A percentile compares a stretch with the other conserved stretches of the same genome.
Evolutionary conservation across 2,329 filamentous ascomycete genomes (phyloP).

Genomic region (Blumeriella jaapii): DNA sequence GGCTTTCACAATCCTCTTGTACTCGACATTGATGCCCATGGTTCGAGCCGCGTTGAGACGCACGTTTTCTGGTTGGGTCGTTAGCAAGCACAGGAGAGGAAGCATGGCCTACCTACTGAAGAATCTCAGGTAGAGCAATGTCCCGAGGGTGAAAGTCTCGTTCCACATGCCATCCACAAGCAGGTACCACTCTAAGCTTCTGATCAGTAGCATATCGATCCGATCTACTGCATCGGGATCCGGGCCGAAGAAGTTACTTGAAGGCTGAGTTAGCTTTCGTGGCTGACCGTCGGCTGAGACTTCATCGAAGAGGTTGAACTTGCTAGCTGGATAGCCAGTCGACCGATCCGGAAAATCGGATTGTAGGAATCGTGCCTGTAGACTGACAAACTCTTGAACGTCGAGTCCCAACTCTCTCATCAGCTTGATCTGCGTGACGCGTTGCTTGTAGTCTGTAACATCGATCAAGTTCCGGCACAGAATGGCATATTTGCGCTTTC

Average conservation of each 20-base stretch:
- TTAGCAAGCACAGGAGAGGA: constrained; percentile 9
- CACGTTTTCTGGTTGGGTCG: constrained; percentile 27
- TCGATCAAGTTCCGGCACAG: constrained; percentile 69
- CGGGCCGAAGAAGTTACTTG: constrained; percentile 58
- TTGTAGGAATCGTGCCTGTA: constrained; percentile 47
- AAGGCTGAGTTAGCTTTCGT: constrained; percentile 49
- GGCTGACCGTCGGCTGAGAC: constrained; percentile 18
- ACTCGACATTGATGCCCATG: constrained; percentile 38
- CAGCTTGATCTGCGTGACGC: constrained; percentile 57
- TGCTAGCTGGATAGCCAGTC: constrained; percentile 30
- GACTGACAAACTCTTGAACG: constrained; percentile 58
- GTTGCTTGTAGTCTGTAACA: constrained; percentile 52
- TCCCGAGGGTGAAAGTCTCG: constrained; percentile 56
- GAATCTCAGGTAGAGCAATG: constrained; percentile 70
- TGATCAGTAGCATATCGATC: constrained; percentile 61
- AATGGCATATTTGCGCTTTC: constrained; percentile 53
- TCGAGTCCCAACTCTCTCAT: constrained; percentile 68
- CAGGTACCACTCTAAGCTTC: constrained; percentile 75
- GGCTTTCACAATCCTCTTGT: constrained; percentile 30
- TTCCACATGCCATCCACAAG: constrained; percentile 62
- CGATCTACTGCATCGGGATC: constrained; percentile 47
- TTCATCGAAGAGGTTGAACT: constrained; percentile 38
- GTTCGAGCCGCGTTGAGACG: constrained; percentile 42
- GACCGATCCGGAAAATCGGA: constrained; percentile 31
- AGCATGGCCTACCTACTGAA: constrained; percentile 51